Evolutionary conservation across 768 basidiomycete genomes (phyloP), one percentile per base, ranked within the genome.

Genomic region (Mycena vulgaris): DNA sequence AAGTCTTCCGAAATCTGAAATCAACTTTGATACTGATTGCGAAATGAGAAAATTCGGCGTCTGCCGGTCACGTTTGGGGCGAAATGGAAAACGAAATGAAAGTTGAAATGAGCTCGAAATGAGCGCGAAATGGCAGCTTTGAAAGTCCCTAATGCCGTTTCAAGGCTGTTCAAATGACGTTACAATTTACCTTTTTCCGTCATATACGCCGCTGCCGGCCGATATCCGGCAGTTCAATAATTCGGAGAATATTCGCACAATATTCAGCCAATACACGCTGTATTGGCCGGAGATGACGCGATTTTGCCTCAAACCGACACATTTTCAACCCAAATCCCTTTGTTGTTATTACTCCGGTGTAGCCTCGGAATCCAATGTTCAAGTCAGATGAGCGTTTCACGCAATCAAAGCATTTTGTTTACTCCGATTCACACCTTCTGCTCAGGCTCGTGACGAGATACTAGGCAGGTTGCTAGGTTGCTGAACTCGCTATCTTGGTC

Each of bases 231-330:
- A 40, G 48, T 49, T 25, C 48, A 49, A 49, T 49, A 49, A 49
- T 49, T 49, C 48, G 48, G 48, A 27, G 25, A 49, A 49, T 49
- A 49, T 49, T 49, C 48, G 48, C 48, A 49, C 39, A 40, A 40
- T 40, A 40, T 40, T 40, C 39, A 40, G 39, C 39, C 39, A 40
- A 40, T 40, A 40, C 39, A 40, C 39, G 45, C n/a, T 47, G 48
- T 49, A 49, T 49, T 49, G 48, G 48, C 48, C 48, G 48, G 48
- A 28, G 48, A 49, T 49, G 25, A 49, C 48, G 48, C 48, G 48
- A 49, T 49, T 49, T 49, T 49, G 48, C 48, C 48, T 49, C 48
- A 49, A 49, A 49, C 48, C 48, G 48, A 49, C 48, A 49, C 39
- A 40, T 40, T 40, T 40, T 40, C 39, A 49, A 49, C 16, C 10